A percentile compares a stretch with the other conserved stretches of the same genome.
phyloP scores from a whole-genome alignment of 495 filamentous ascomycete species.

The Talaromyces proteolyticus region DNA sequence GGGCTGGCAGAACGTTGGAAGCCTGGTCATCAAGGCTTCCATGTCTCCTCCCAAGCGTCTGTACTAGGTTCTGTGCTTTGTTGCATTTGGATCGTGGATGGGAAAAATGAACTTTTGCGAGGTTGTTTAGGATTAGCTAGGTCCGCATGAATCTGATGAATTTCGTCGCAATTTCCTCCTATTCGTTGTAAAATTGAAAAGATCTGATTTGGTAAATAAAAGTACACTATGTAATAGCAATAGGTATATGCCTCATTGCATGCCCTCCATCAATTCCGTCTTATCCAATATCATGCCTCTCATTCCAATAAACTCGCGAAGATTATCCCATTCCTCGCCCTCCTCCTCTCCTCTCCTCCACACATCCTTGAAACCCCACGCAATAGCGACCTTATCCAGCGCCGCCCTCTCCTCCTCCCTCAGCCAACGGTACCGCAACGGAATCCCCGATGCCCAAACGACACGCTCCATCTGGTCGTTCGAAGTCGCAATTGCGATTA shows the following conservation, averaged over 20 bases:
- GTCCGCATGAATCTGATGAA: neutral
- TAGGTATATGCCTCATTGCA: too few species aligned
- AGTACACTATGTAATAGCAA: too few species aligned
- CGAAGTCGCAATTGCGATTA: conserved; percentile 75
- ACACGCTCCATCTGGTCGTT: conserved; percentile 96
- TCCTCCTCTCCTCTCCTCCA: conserved; percentile 82
- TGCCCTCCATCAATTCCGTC: conserved; percentile 83
- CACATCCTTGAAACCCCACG: conserved; percentile 85
- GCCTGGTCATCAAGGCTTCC: conserved; percentile 97
- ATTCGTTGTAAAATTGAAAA: too few species aligned
- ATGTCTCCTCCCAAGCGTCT: conserved; percentile 97
- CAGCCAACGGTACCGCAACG: conserved; percentile 80
- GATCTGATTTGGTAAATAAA: too few species aligned
- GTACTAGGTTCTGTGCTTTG: conserved; percentile 60
- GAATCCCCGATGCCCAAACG: conserved; percentile 75
- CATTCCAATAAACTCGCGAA: conserved; percentile 72
- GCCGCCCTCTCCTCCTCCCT: conserved; percentile 91
- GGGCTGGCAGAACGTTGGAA: conserved; percentile 99
- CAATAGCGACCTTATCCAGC: conserved; percentile 74
- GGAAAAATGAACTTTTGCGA: neutral
- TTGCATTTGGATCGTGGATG: neutral
- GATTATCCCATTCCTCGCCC: conserved; percentile 78
- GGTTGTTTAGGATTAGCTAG: neutral
- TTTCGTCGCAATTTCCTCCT: too few species aligned
- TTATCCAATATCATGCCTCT: conserved; percentile 87